These are phyloP conservation scores for Blastobotrys terrestris DNA, from an alignment of 805 yeast species.

Conservation along the genomic window DNA sequence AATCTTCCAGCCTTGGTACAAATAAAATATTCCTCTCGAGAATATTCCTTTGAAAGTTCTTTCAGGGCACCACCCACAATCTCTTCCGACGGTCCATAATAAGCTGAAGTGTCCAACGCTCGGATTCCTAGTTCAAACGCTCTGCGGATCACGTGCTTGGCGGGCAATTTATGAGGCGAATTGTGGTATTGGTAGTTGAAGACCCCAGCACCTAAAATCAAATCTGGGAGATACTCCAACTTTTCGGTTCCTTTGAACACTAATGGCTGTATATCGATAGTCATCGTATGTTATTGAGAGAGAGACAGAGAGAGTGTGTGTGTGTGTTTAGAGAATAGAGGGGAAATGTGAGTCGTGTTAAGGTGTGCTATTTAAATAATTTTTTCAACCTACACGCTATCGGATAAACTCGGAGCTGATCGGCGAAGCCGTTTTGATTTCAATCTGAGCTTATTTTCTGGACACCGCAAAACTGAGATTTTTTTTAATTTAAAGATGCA, in stretches of 20 bases:
- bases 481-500: no score
- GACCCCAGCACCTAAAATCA: constrained; percentile 84
- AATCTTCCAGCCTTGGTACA: constrained; percentile 87
- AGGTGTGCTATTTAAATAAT: background rate
- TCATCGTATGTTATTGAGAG: no score
- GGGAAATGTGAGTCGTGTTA: no score
- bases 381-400: background rate
- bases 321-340: no score
- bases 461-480: no score
- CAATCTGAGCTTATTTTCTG: background rate
- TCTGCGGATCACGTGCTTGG: constrained; percentile 46
- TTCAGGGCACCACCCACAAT: constrained; percentile 63
- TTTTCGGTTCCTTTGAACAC: background rate
- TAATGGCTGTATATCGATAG: background rate
- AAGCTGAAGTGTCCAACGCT: constrained; percentile 89
- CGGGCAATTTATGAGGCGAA: constrained; percentile 57
- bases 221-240: constrained; percentile 32
- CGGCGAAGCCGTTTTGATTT: background rate
- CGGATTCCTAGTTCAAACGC: constrained; percentile 65
- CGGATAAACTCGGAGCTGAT: background rate
- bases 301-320: no score
- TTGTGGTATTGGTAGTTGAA: constrained; percentile 75
- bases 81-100: constrained; percentile 83
- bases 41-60: constrained; percentile 32
- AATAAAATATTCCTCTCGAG: constrained; percentile 60